Evolutionary conservation across 2,329 filamentous ascomycete genomes (phyloP).

Genomic region (Aurifilum marmelostoma): DNA sequence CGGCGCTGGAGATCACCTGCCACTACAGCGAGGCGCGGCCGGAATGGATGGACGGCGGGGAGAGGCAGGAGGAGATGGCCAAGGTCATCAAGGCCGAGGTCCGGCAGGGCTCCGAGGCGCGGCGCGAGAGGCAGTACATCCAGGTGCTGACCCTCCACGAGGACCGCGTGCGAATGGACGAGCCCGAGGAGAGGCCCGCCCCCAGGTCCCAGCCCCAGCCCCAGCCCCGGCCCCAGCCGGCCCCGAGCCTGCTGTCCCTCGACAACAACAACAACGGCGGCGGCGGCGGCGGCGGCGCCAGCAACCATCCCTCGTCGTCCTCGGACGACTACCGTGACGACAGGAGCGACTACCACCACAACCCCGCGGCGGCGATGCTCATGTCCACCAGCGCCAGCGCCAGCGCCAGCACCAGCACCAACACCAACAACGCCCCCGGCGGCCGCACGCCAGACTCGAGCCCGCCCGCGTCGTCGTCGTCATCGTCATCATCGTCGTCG

Average conservation of each 20-base stretch:
- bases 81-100: slow-evolving; percentile 42
- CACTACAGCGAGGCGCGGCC: slow-evolving; percentile 38
- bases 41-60: slow-evolving; percentile 40
- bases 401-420: too few relatives aligned
- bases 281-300: too few relatives aligned
- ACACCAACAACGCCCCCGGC: too few relatives aligned
- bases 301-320: background rate
- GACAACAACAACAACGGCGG: slow-evolving; percentile 2
- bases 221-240: slow-evolving; percentile 1
- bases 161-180: slow-evolving; percentile 24
- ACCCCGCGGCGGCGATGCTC: background rate
- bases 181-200: slow-evolving; percentile 23
- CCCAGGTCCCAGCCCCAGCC: too few relatives aligned
- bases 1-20: slow-evolving; percentile 41
- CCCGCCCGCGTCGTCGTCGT: slow-evolving; percentile 25
- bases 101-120: slow-evolving; percentile 32
- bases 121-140: slow-evolving; percentile 26
- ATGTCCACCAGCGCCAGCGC: too few relatives aligned
- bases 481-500: too few relatives aligned
- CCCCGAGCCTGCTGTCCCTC: slow-evolving; percentile 9
- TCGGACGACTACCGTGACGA: slow-evolving; percentile 13
- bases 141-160: slow-evolving; percentile 27
- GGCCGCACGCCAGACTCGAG: slow-evolving; percentile 20
- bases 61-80: slow-evolving; percentile 39
- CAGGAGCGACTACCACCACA: slow-evolving; percentile 8